Percentiles rank a stretch among this genome's conserved stretches.
phyloP scores from a whole-genome alignment of 768 basidiomycete species.

The Neoboletus brunneissimus region DNA sequence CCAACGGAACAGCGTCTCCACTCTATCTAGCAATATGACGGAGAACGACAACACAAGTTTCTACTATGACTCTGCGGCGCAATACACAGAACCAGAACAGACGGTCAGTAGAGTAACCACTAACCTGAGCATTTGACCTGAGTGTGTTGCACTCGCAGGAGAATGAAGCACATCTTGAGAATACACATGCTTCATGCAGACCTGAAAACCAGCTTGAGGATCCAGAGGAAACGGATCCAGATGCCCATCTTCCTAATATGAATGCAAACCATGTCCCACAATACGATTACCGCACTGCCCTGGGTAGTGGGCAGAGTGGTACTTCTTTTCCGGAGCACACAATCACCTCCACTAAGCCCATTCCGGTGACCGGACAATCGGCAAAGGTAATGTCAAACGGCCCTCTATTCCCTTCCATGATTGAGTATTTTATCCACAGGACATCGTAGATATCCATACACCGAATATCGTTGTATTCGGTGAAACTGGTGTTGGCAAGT shows the following conservation, averaged over 20 bases:
- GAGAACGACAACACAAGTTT: neutral
- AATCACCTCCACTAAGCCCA: neutral
- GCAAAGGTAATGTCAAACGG: neutral
- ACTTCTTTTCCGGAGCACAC: neutral
- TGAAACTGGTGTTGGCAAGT: constrained; percentile 4
- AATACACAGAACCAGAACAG: neutral
- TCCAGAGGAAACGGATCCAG: no score
- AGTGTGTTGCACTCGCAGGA: neutral
- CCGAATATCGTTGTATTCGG: constrained; percentile 1
- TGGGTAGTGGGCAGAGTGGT: neutral
- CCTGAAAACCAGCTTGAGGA: neutral
- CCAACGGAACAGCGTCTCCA: neutral
- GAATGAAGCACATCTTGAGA: neutral
- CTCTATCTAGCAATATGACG: neutral
- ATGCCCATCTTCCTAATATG: neutral
- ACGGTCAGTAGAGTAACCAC: neutral
- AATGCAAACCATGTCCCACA: neutral
- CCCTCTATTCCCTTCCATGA: neutral
- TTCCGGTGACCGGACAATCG: neutral
- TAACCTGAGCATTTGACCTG: neutral
- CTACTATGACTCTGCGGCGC: neutral
- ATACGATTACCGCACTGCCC: neutral
- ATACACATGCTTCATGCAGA: neutral
- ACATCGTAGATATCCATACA: no score
- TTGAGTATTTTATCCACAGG: neutral